Evolutionary conservation across 2,329 filamentous ascomycete species (phyloP), one percentile per base, ranked within the genome.

Genomic region (Coniochaeta pulveracea): DNA sequence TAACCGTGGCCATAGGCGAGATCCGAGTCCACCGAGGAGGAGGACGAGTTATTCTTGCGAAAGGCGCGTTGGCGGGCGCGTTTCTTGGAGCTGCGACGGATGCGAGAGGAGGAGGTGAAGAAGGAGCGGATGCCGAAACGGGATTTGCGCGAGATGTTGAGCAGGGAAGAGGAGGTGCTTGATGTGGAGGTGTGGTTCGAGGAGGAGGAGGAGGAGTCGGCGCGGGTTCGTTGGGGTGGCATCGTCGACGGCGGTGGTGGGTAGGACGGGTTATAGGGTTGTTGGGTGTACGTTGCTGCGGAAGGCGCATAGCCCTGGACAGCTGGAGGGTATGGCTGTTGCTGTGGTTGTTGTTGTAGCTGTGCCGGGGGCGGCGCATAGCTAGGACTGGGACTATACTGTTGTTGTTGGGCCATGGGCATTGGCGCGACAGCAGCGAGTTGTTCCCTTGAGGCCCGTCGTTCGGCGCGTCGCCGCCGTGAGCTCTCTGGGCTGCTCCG

Each of bases 401-500:
- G 22, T 19, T 31, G 28, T 31, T 19, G 28, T 17, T 14, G 17
- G 28, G 15, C 15, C 18, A 21, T 15, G 28, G 28, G 28, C 34
- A 30, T 36, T 31, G 39, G 29, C 22, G 42, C 44, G 7, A 43
- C 46, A 25, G 46, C 44, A 25, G 45, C 44, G 37, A 56, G 51
- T 39, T 58, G 54, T 40, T 60, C 60, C 50, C 52, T 52, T 34
- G 60, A 61, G 44, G 57, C 52, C 37, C 57, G 53, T 28, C 56
- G 54, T 34, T 59, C 54, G 47, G 57, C 59, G 53, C 57, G 57
- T 58, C 66, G 65, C 51, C 68, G 64, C 50, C 64, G 60, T 49
- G 61, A 62, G 58, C 62, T 62, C 46, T 72, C 69, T 36, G 64
- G 66, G 56, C n/a, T n/a, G n/a, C 68, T 72, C 58, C 68, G 64